Evolutionary conservation across 2,329 filamentous ascomycete species (phyloP), one percentile per base, ranked within the genome.

Genomic region (Epichloe hybrida): DNA sequence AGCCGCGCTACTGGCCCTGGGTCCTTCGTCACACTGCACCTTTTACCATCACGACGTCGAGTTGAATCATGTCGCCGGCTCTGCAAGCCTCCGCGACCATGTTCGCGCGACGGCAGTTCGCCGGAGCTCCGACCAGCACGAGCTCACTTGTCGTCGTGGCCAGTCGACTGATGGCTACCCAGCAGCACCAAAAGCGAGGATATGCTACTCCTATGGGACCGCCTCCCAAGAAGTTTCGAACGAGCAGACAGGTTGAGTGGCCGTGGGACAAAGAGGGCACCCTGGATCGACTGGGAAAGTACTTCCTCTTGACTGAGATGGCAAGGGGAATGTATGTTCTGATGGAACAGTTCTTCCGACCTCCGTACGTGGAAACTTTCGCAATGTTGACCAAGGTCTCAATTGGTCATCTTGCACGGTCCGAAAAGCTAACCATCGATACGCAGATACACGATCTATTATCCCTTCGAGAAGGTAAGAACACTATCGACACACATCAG

Each of bases 341-440:
- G 70, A 67, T 98, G 66, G 93, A 98, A 79, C 91, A 98, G 75
- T 98, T 86, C 80, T 97, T 98, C 77, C 79, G 93, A 69, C 88
- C 91, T 72, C 90, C 93, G 86, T 97, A 79, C 78, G 89, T 89
- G 46, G 34, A 46, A 7, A 34, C 2, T 15, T n/a, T 8, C 31
- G 12, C 23, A 37, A 27, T 41, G 0, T 21, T 12, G 8, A 15
- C 5, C 42, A 17, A 36, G 39, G 7, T 5, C 5, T 21, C 9
- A 9, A 40, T 21, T 13, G 7, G n/a, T 37, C 15, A 2, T 7
- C 36, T n/a, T 15, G 9, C 20, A 15, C 12, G 35, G 15, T 5
- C 9, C 20, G 27, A 20, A 20, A 12, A 8, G 12, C 50, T 57
- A 49, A 55, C 50, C 15, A 15, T 6, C 20, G 21, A n/a, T 31